phyloP scores from a whole-genome alignment of 768 basidiomycete genomes.

The Leccinellum luteum region DNA sequence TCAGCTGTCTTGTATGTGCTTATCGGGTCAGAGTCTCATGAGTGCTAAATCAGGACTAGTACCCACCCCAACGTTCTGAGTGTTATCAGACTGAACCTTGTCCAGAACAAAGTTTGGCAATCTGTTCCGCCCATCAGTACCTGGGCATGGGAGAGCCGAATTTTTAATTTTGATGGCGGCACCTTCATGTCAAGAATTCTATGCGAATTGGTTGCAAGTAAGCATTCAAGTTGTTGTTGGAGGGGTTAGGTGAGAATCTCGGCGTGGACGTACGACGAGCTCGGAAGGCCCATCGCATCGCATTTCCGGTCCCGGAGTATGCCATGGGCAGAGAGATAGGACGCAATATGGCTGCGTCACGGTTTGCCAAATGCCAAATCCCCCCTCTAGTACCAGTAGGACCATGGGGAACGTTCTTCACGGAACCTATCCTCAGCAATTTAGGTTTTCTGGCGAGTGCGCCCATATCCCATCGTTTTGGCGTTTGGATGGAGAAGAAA shows the following conservation, averaged over 20 bases:
- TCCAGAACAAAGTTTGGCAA: constrained; percentile 8
- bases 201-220: constrained; percentile 3
- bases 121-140: constrained; percentile 12
- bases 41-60: constrained; percentile 8
- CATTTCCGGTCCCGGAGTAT: neutral
- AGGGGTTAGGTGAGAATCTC: neutral
- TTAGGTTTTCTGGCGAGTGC: neutral
- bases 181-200: neutral
- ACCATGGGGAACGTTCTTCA: neutral
- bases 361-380: neutral
- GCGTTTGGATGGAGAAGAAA: constrained; percentile 6
- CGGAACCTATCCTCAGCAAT: neutral
- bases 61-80: constrained; percentile 7
- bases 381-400: neutral
- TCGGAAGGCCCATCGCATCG: neutral
- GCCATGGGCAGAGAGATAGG: neutral
- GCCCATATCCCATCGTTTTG: neutral
- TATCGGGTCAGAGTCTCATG: constrained; percentile 15
- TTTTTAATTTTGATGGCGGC: constrained; percentile 14
- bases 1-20: constrained; percentile 26
- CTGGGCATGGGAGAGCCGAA: constrained; percentile 8
- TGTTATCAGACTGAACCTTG: constrained; percentile 20
- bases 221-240: constrained; percentile 2
- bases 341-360: neutral
- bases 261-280: neutral